Base-by-base conservation (phyloP, 208 protist species). In the Leishmania tarentolae region DNA sequence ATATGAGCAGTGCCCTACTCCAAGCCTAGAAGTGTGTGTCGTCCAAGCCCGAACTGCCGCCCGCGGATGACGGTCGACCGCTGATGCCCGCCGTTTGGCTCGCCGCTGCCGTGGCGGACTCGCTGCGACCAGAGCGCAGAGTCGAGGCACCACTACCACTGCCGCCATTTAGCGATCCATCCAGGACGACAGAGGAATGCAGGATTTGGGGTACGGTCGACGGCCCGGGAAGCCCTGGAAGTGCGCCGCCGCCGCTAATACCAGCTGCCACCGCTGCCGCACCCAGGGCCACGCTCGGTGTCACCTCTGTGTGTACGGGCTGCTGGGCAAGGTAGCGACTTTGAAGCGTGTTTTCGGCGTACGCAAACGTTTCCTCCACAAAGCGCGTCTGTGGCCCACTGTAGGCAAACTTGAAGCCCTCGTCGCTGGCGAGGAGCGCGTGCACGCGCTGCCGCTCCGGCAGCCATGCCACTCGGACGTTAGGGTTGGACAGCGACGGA, bases 391-490 rank as follows among this genome's bases (percentile, higher is more conserved):
- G 79, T 31, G 83, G 81, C 3, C 79, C 75, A 76, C 88, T 88
- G 84, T 91, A 84, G 65, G 77, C 76, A 75, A 97, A 97, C 50
- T 69, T 56, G 77, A 89, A 96, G 61, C 93, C 92, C 78, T 96
- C 92, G 75, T 96, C 93, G 65, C 82, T 76, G 46, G 94, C 88
- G 21, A 97, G 87, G 69, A 97, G 85, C n/a, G 86, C 71, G 82
- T 86, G 82, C n/a, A 61, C 50, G 3, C 76, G 86, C 61, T 82
- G 84, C 69, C 79, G 90, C 87, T 91, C 84, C 40, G 90, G 86
- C 73, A 95, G 73, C 87, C 89, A 95, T 46, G 93, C 94, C 9
- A 97, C 93, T 19, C 94, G 94, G 17, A 97, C 89, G 79, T 93
- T 93, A 24, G 83, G 57, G 83, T 94, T 96, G n/a, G 91, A 90